phyloP scores from a whole-genome alignment of 2,329 filamentous ascomycete genomes.

The Ophiobolus disseminans region DNA sequence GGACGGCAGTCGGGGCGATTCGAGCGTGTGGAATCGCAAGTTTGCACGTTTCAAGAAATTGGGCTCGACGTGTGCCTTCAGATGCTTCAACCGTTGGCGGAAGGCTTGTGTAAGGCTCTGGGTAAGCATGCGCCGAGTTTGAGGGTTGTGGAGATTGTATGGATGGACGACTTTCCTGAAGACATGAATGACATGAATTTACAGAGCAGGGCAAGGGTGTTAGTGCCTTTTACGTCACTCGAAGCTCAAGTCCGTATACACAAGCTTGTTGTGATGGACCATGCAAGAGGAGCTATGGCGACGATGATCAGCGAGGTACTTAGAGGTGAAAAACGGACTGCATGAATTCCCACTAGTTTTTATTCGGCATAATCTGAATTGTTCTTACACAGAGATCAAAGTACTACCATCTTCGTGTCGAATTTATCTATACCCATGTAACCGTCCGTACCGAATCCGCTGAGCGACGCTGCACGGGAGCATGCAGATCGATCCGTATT shows the following conservation, averaged over 20 bases:
- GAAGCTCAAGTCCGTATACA: neutral
- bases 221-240: conserved; percentile 10
- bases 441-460: too few species aligned
- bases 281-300: neutral
- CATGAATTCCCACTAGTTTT: too few species aligned
- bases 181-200: conserved; percentile 2
- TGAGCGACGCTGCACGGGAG: too few species aligned
- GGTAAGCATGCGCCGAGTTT: conserved; percentile 7
- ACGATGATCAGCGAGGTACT: conserved; percentile 3
- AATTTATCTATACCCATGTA: too few species aligned
- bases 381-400: too few species aligned
- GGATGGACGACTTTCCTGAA: conserved; percentile 16
- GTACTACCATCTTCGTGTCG: too few species aligned
- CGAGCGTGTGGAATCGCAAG: neutral
- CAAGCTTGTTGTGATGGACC: conserved; percentile 1
- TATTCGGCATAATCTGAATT: too few species aligned
- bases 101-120: conserved; percentile 9
- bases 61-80: conserved; percentile 7
- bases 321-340: too few species aligned
- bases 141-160: conserved; percentile 12
- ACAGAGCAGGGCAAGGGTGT: conserved; percentile 8
- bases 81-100: conserved; percentile 1
- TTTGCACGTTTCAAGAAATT: conserved; percentile 8
- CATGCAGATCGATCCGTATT: too few species aligned
- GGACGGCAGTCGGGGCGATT: neutral